Evolutionary conservation across 768 basidiomycete genomes (phyloP).

Genomic region (Tricholoma saponaceum): DNA sequence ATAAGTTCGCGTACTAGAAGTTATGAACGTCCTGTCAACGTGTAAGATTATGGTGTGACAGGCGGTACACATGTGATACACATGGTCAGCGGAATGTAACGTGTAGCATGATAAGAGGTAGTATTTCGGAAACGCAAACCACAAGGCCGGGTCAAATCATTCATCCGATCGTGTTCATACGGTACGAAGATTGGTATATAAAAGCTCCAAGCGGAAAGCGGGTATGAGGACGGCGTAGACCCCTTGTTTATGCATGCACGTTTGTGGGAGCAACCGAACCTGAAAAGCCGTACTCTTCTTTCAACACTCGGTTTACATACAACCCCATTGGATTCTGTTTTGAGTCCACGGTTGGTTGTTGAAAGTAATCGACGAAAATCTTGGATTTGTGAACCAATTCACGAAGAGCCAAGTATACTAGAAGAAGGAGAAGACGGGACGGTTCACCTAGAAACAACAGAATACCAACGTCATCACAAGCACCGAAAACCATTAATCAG

Average conservation of each 20-base stretch:
- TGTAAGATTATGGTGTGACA: neutral
- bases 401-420: constrained; percentile 42
- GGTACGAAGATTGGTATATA: constrained; percentile 29
- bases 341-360: neutral
- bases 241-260: constrained; percentile 38
- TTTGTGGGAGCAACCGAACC: constrained; percentile 29
- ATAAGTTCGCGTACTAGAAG: neutral
- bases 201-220: constrained; percentile 31
- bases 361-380: constrained; percentile 22
- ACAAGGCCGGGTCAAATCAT: constrained; percentile 6
- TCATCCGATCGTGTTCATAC: constrained; percentile 20
- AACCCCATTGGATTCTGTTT: constrained; percentile 6
- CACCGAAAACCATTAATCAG: constrained; percentile 41
- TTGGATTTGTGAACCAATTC: constrained; percentile 43
- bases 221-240: constrained; percentile 5
- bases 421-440: constrained; percentile 12
- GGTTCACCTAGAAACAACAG: constrained; percentile 13
- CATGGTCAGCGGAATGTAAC: constrained; percentile 4
- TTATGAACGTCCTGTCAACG: too few species aligned
- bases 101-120: constrained; percentile 27
- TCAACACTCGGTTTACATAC: constrained; percentile 17
- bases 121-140: constrained; percentile 7
- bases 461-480: constrained; percentile 58
- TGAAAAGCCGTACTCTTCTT: constrained; percentile 10
- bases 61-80: neutral